Base-by-base conservation (phyloP, 768 basidiomycete species). In the Hericium rajendrae region DNA sequence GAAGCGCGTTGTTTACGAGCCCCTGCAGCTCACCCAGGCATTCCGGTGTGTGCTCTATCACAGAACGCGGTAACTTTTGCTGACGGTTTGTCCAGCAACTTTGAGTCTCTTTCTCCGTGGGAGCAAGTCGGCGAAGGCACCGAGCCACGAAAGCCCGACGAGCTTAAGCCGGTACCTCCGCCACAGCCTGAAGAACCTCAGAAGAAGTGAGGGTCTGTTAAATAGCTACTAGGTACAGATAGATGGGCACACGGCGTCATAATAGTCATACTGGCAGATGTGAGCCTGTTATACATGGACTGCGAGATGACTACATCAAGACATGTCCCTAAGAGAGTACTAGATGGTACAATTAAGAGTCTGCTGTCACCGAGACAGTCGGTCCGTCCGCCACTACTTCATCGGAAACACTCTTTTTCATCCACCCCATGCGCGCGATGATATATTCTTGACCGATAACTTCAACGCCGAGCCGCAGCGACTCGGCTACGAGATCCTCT, bases 1-100 rank as follows among this genome's bases (percentile, higher is more conserved):
- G 66, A 97, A 97, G 73, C 89, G 94, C 40, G 92, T 97, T 56
- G 92, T 97, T 38, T 97, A 97, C 66, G 97, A 99, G 70, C 97
- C 97, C 38, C 78, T 99, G 50, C 97, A 99, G 69, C 79, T 99
- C 58, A 94, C 95, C 2, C 97, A 99, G 69, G 95, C 97, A 48
- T 99, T 95, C 86, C 84, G 93, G 93, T 94, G 64, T 59, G 77
- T 68, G 26, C 51, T 28, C 11, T 55, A 20, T 39, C 12, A 37
- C 52, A 5, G 38, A 51, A 37, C 49, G 41, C 48, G 53, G 11
- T 32, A 32, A 43, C 18, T 0, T 6, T 40, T 43, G 39, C 22
- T 59, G 15, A 55, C 59, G 51, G 40, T 46, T 28, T 64, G 24
- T 16, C 2, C 63, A 94, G 95, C 57, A 97, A 98, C 76, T 98